Evolutionary conservation across 495 filamentous ascomycete genomes (phyloP), one percentile per base, ranked within the genome.

Genomic region (Xylaria castorea): DNA sequence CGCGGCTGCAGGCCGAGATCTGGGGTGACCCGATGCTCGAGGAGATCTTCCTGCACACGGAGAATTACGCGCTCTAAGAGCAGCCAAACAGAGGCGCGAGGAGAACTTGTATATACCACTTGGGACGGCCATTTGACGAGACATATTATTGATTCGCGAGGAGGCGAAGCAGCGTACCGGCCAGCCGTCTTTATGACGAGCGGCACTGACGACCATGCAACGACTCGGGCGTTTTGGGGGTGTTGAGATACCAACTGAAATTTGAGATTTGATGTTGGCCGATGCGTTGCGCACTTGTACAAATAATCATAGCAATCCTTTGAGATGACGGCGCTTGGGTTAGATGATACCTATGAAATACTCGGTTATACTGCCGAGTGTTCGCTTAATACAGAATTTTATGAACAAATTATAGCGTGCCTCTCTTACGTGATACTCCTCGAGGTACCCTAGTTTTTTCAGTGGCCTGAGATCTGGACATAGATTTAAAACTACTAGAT

Each of bases 1-100:
- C 95, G 0, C 84, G 89, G 69, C 82, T 97, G 77, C 95, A 98
- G 86, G 85, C 86, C 46, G 88, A 91, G 80, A 94, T 98, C 44
- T 92, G 93, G 92, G 87, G 85, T 3, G 91, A 92, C 74, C 87
- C 90, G 22, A 87, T 87, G 65, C 89, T 90, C 57, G 95, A 97
- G 78, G 95, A 98, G 88, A 91, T 98, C 70, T 97, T 94, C 79
- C 80, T 98, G 81, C 95, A 98, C 86, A 92, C 94, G 14, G 95
- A 98, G 86, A 97, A 97, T 80, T 97, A 97, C 82, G 93, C 94
- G 50, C 84, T 95, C 65, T 97, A 57, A 50, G 3, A 42, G 67
- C 12, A 46, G 7, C 25, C n/a, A 57, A 57, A n/a, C 34, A 4
- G 36, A 58, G 18, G 50, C 25, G 30, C 16, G 48, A 57, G 71